Base-by-base conservation (phyloP, 2,329 filamentous ascomycete species). In the Colletotrichum trifolii region DNA sequence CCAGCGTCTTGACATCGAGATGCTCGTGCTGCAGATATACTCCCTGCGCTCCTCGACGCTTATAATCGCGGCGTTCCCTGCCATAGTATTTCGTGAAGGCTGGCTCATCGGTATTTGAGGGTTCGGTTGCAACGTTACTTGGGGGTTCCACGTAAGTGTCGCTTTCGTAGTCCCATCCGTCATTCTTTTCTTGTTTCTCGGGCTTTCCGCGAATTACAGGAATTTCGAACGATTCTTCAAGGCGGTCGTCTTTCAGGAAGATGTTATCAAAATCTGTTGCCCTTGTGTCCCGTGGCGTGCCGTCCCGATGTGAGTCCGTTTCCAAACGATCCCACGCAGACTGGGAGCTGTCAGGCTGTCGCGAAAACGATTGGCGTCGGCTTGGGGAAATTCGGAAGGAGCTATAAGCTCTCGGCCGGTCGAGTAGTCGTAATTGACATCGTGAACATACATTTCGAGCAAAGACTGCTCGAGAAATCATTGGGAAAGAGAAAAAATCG, bases 391-490 rank as follows among this genome's bases (percentile, higher is more conserved):
- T 50, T 62, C 36, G 67, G 17, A 25, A 33, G 15, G 55, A 46
- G 58, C 49, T 55, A 49, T 36, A 25, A 39, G 59, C 61, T 47
- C 57, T 54, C 10, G 67, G 54, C 13, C 54, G 54, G 52, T 60
- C 56, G 43, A 62, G 67, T 15, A 79, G 60, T 60, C 74, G 71
- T 25, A 71, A 68, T 47, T 74, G 74, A 66, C 78, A 79, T 70
- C 70, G 70, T 50, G 73, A 69, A 66, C 76, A 78, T 39, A 78
- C 70, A 42, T 72, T 75, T 72, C 75, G 72, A 66, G 73, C 70
- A 55, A 72, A 69, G 8, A 65, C 70, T 63, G 73, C 73, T 68
- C 74, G 75, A 17, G 76, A 74, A 68, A 79, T 71, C 78, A 81
- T 81, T 33, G 12, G 15, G 13, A 11, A 46, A 35, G 46, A 58